Conservation (phyloP, 129 eudicot genomes). For the Ambrosia artemisiifolia region DNA sequence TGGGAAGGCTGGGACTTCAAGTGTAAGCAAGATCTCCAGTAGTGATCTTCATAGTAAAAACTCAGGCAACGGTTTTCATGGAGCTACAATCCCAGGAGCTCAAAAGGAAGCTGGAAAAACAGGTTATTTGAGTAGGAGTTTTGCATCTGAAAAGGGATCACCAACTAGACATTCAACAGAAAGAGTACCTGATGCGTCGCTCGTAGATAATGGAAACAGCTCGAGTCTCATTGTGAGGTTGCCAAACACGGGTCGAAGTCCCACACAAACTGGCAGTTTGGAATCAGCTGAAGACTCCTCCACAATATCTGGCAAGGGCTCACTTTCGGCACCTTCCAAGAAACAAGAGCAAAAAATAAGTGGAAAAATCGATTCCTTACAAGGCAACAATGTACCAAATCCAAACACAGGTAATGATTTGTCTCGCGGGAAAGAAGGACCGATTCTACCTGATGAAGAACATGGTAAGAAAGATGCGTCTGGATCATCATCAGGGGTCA, state of each 20-base stretch:
- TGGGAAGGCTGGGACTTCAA: conserved; percentile 40
- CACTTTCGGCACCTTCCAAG: conserved; percentile 42
- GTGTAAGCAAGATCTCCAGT: conserved; percentile 44
- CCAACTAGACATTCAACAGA: conserved; percentile 32
- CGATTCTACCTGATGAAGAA: conserved; percentile 33
- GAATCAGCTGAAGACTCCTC: conserved; percentile 54
- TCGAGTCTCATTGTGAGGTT: conserved; percentile 71
- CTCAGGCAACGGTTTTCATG: conserved; percentile 50
- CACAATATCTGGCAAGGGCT: conserved; percentile 28
- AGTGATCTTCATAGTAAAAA: conserved; percentile 54
- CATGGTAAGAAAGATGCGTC: conserved; percentile 33
- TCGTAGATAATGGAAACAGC: conserved; percentile 47
- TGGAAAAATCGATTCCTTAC: conserved; percentile 33
- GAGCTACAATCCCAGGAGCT: conserved; percentile 34
- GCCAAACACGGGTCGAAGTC: conserved; percentile 58
- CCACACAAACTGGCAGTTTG: conserved; percentile 47
- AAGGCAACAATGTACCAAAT: conserved; percentile 25
- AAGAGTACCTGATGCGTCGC: conserved; percentile 34
- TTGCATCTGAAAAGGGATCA: conserved; percentile 50
- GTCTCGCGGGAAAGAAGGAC: conserved; percentile 39
- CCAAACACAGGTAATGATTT: conserved; percentile 27
- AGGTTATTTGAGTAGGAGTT: conserved; percentile 32
- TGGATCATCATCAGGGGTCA: conserved; percentile 34
- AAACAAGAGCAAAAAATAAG: conserved; percentile 40
- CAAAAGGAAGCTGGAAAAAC: conserved; percentile 54